Evolutionary conservation across 495 filamentous ascomycete genomes (phyloP), one percentile per base, ranked within the genome.

Genomic region (Hyaloscypha bicolor): DNA sequence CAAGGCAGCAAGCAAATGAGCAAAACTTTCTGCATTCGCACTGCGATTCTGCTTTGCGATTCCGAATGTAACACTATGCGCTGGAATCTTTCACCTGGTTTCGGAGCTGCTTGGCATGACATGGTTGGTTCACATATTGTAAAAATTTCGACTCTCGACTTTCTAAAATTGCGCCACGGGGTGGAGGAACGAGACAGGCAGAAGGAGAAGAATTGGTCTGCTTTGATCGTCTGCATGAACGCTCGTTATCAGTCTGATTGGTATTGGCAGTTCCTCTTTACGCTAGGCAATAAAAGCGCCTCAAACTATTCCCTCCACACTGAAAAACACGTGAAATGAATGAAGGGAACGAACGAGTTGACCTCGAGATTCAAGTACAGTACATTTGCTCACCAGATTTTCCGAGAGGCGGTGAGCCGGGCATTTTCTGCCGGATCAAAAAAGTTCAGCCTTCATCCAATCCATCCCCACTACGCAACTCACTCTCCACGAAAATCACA

Each of bases 31-130:
- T 66, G 67, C 66, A 66, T 68, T 39, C 67, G 39, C 67, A 22
- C 35, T 65, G 53, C 61, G 53, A 67, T 39, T 59, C 42, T 45
- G 22, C 55, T 68, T 65, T 65, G 58, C 71, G 64, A 65, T 73
- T 68, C 67, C 68, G 62, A 65, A 61, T 73, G 71, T 73, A 73
- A 66, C 63, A 73, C 60, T 73, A 73, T 66, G 63, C 64, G 56
- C 48, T 52, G 71, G 68, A 64, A 61, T 55, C 42, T 51, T 59
- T 66, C 33, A 58, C 48, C 58, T 45, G 51, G 48, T 35, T 42
- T 52, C 29, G 64, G 62, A 58, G 60, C 53, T 67, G 30, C 58
- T 64, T 52, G 37, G 64, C 64, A 65, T 67, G 55, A 29, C 59
- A 53, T 63, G 45, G 35, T 4, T 35, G 39, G 53, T 9, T 29